Base-by-base conservation (phyloP, 176 grass and related monocot species). In the Raddia guianensis region DNA sequence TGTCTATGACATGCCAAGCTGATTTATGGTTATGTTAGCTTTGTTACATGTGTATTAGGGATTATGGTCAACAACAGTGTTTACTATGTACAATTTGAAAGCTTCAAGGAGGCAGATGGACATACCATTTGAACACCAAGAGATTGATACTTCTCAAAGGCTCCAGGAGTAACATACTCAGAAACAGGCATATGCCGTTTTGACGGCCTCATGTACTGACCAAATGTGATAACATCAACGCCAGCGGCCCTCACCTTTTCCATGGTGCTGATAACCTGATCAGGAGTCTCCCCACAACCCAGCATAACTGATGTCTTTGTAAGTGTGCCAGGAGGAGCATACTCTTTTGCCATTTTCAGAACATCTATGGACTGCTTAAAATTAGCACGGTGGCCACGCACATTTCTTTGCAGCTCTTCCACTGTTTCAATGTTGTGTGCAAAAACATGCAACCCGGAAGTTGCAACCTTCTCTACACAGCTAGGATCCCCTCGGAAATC, bases 351-450 rank as follows among this genome's bases (percentile, higher is more conserved):
- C 86, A 95, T 87, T 83, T 91, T 93, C 56, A 98, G 84, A 56
- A 95, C 95, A 86, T 98, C 92, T 62, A 98, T 80, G 33, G 95
- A 98, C 52, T 98, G 95, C 49, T 98, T 93, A 70, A 98, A 98
- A 78, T 95, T 95, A 51, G 95, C 95, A 64, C 90, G 95, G 35
- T 89, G 68, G 33, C 95, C 95, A 75, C 95, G 79, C 40, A 98
- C 95, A 75, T 14, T 84, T 33, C 86, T 85, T 75, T 95, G 95
- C 75, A 98, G 82, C 40, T 98, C 92, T 87, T 98, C 86, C 50
- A 98, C 95, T n/a, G 92, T 95, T 84, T 98, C 95, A 72, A 98
- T 95, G 61, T 98, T 98, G 86, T 98, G 95, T 33, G 95, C 92
- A 49, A 98, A 95, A 78, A 98, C 95, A 92, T 98, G 90, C 67